Percentiles rank a stretch among this genome's conserved stretches.
These are phyloP conservation scores for Salix purpurea DNA, from an alignment of 345 rosid species.

Conservation along the genomic window DNA sequence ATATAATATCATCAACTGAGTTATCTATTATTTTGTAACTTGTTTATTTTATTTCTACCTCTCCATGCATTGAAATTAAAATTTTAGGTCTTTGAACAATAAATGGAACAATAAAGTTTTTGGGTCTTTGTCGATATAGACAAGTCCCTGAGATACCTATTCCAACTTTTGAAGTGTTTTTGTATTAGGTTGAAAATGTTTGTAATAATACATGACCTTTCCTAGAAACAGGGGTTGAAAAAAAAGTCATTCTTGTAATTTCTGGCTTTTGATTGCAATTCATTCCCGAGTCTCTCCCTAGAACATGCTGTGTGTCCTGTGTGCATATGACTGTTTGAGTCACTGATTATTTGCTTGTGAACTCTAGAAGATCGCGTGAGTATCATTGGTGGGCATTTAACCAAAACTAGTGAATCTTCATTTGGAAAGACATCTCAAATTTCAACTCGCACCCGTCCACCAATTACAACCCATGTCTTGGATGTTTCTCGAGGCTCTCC, in stretches of 20 bases:
- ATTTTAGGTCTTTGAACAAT: too few relatives aligned
- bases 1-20: too few relatives aligned
- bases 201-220: not conserved
- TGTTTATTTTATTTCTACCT: too few relatives aligned
- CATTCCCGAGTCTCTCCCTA: not conserved
- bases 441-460: conserved; percentile 61
- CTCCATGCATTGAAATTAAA: too few relatives aligned
- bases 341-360: conserved; percentile 5
- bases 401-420: conserved; percentile 37
- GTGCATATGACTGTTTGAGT: not conserved
- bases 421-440: conserved; percentile 35
- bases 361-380: conserved; percentile 62
- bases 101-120: not conserved
- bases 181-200: not conserved
- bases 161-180: not conserved
- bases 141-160: not conserved
- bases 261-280: not conserved
- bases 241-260: not conserved
- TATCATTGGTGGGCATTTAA: conserved; percentile 70
- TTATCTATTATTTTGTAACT: too few relatives aligned
- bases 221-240: not conserved
- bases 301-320: not conserved
- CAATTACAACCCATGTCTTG: conserved; percentile 87
- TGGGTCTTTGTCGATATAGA: not conserved
- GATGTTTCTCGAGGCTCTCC: conserved; percentile 83